Conservation (phyloP, 495 filamentous ascomycete species). For the Letharia lupina region DNA sequence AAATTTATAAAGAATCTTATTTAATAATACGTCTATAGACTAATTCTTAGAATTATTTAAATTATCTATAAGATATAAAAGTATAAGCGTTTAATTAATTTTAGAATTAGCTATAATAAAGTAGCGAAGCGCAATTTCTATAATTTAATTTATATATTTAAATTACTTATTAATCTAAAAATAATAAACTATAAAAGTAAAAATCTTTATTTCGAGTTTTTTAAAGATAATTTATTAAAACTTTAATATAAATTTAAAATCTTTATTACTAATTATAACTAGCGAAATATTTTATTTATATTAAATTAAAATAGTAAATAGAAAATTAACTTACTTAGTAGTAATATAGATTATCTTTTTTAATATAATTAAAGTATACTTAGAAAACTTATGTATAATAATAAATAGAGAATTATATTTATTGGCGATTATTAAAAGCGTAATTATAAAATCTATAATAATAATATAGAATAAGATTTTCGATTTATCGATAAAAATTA, state of each 20-base stretch:
- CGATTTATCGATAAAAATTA: background rate
- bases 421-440: background rate
- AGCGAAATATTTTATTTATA: constrained; percentile 6
- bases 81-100: background rate
- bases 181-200: background rate
- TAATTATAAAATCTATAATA: background rate
- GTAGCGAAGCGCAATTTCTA: background rate
- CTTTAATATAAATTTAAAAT: constrained; percentile 6
- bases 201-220: background rate
- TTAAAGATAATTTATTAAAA: background rate
- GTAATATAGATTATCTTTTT: background rate
- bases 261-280: background rate
- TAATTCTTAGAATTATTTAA: constrained; percentile 4
- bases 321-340: background rate
- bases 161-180: constrained; percentile 7
- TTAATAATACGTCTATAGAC: background rate
- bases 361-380: background rate
- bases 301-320: background rate
- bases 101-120: background rate
- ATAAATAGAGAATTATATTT: constrained; percentile 1
- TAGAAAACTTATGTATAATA: constrained; percentile 4
- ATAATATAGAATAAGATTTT: constrained; percentile 12
- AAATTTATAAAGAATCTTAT: background rate
- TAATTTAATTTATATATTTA: background rate
- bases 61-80: background rate